Evolutionary conservation across 805 yeast genomes (phyloP), one percentile per base, ranked within the genome.

Genomic region (Kuraishia capsulata): DNA sequence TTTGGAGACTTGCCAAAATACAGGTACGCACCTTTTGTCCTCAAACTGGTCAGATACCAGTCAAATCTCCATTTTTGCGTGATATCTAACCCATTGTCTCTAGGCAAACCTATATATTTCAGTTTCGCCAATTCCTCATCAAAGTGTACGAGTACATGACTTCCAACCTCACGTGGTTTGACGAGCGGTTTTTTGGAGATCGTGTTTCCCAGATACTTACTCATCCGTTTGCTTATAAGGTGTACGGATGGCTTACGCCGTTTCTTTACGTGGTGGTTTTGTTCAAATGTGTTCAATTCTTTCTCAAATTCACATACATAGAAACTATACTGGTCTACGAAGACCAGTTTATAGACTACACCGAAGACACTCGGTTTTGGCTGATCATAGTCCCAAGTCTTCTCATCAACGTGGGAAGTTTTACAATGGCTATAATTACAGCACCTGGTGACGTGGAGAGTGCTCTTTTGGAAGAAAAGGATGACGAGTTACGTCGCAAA

Each of bases 1-100:
- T 69, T 73, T 46, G 78, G 78, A 0, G 73, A 73, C 45, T 56
- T 67, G 20, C 78, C 78, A 1, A 37, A 41, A 11, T 55, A 50
- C 32, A 36, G 30, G 44, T 41, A 24, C 10, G 42, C 19, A 29
- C 20, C 14, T 10, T 38, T 6, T n/a, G 24, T 25, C 32, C 25
- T n/a, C n/a, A n/a, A n/a, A n/a, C n/a, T n/a, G n/a, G n/a, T n/a
- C n/a, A n/a, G n/a, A n/a, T n/a, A n/a, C n/a, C n/a, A n/a, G n/a
- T n/a, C n/a, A n/a, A n/a, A n/a, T n/a, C n/a, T n/a, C n/a, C n/a
- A n/a, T n/a, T n/a, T n/a, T n/a, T n/a, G n/a, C n/a, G n/a, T n/a
- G n/a, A n/a, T n/a, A n/a, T n/a, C n/a, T 24, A 29, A 20, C 14
- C 20, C 30, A 20, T 13, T 14, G 6, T n/a, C 2, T 45, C 51